Conservation (phyloP, 179 eudicot species). For the Heliamphora pulchella region DNA sequence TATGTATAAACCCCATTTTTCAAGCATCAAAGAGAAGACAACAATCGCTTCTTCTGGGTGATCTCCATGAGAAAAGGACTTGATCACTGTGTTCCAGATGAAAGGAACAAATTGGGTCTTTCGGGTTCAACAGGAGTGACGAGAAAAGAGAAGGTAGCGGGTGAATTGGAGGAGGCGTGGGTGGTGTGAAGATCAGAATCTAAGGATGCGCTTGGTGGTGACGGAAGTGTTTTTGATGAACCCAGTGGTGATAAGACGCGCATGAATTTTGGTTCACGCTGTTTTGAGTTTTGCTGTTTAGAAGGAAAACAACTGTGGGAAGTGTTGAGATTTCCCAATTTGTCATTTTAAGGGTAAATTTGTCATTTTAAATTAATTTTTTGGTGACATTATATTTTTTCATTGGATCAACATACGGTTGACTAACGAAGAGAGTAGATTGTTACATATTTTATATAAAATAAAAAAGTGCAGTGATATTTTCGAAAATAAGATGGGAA, state of each 20-base stretch:
- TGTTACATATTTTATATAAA: too few species aligned
- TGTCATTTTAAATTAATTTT: too few species aligned
- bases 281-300: slow-evolving; percentile 40
- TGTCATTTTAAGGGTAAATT: too few species aligned
- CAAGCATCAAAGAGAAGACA: slow-evolving; percentile 33
- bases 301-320: slow-evolving; percentile 37
- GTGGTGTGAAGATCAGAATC: slow-evolving; percentile 36
- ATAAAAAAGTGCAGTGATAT: too few species aligned
- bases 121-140: background rate
- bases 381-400: too few species aligned
- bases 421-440: too few species aligned
- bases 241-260: slow-evolving; percentile 51
- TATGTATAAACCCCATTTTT: slow-evolving; percentile 45
- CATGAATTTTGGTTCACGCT: slow-evolving; percentile 57
- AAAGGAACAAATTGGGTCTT: slow-evolving; percentile 33
- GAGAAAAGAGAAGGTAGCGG: slow-evolving; percentile 36
- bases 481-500: too few species aligned
- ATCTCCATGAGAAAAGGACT: slow-evolving; percentile 42
- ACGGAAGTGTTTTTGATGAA: slow-evolving; percentile 35
- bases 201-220: slow-evolving; percentile 54
- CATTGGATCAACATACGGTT: too few species aligned
- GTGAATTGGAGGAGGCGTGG: slow-evolving; percentile 44
- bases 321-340: slow-evolving; percentile 16
- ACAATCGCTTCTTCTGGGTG: slow-evolving; percentile 33
- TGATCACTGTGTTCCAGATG: slow-evolving; percentile 54